A percentile compares a stretch with the other conserved stretches of the same genome.
phyloP scores from a whole-genome alignment of 73 alveolate species.

The Paramecium octaurelia region DNA sequence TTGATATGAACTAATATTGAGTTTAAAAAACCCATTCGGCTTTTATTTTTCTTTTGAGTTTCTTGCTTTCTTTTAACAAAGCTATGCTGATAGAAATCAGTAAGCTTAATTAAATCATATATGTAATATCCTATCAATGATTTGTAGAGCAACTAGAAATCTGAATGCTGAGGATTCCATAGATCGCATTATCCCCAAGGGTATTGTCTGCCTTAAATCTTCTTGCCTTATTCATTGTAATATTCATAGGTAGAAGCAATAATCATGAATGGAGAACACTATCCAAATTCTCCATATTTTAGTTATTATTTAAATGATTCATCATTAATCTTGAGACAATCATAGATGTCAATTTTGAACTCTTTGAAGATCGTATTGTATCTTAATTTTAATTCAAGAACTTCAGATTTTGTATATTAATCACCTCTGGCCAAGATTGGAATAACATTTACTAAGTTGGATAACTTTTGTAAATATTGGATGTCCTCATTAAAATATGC shows the following conservation, averaged over 20 bases:
- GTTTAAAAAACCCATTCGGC: not conserved
- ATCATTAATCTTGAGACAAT: conserved; percentile 34
- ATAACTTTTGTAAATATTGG: not conserved
- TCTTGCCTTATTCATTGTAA: not conserved
- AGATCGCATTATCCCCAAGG: conserved; percentile 63
- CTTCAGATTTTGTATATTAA: conserved; percentile 35
- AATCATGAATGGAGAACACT: conserved; percentile 37
- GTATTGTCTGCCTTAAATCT: conserved; percentile 54
- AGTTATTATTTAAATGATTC: conserved; percentile 3
- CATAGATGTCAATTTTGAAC: not conserved
- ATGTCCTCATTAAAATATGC: not conserved
- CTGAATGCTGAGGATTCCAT: conserved; percentile 61
- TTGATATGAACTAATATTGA: not conserved
- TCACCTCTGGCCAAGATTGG: conserved; percentile 63
- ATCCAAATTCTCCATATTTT: conserved; percentile 20
- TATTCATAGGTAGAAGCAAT: conserved; percentile 41
- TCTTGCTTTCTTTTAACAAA: not conserved
- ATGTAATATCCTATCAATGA: conserved; percentile 38
- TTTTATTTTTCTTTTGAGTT: not conserved
- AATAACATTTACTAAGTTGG: conserved; percentile 33
- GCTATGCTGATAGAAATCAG: conserved; percentile 38
- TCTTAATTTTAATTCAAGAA: conserved; percentile 13
- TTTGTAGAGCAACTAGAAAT: conserved; percentile 24
- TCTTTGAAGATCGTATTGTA: not conserved
- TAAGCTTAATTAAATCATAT: conserved; percentile 39